Percentiles rank a stretch among this genome's conserved stretches.
Conservation (phyloP, 441 rosid species). For the Aleurites moluccanus region DNA sequence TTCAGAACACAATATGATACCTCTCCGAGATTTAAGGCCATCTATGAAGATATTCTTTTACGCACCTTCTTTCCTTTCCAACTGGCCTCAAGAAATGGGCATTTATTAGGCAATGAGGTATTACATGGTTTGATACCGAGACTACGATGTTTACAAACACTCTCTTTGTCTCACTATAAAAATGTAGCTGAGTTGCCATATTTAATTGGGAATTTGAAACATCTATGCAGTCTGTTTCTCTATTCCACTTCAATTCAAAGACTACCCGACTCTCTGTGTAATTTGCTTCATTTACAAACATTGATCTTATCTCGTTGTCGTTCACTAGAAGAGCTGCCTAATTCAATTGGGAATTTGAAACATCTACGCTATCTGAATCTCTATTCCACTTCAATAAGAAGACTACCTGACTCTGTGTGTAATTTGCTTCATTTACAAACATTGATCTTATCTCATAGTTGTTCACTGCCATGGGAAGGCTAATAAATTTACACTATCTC, state of each 20-base stretch:
- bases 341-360: slow-evolving; percentile 14
- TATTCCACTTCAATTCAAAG: slow-evolving; percentile 11
- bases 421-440: slow-evolving; percentile 20
- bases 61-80: slow-evolving; percentile 9
- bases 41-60: slow-evolving; percentile 7
- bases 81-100: background rate
- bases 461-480: background rate
- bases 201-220: slow-evolving; percentile 14
- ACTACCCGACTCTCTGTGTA: slow-evolving; percentile 4
- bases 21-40: background rate
- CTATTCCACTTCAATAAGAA: slow-evolving; percentile 10
- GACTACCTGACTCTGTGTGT: slow-evolving; percentile 1
- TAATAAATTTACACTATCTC: slow-evolving; percentile 15
- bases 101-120: background rate
- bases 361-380: slow-evolving; percentile 16
- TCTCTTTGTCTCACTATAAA: slow-evolving; percentile 5
- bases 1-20: background rate
- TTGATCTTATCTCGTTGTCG: slow-evolving; percentile 1
- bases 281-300: slow-evolving; percentile 19
- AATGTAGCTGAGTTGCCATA: slow-evolving; percentile 11
- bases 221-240: slow-evolving; percentile 13
- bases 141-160: background rate
- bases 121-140: slow-evolving; percentile 3
- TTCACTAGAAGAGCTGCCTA: background rate
- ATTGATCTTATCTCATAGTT: background rate